phyloP scores from a whole-genome alignment of 441 rosid species.

The Kokia cookei region DNA sequence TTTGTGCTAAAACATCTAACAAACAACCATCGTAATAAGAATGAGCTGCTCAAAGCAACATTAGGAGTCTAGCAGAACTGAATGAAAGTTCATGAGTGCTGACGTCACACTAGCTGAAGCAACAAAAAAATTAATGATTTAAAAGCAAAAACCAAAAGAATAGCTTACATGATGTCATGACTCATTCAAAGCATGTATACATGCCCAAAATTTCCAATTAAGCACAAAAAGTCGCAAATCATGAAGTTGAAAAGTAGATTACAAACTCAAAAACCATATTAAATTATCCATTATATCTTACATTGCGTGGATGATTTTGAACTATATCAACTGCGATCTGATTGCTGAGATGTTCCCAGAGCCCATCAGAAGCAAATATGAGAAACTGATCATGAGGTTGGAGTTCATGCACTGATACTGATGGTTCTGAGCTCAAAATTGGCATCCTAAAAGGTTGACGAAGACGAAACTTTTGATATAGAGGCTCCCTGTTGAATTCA shows the following conservation, averaged over 20 bases:
- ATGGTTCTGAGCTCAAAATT: constrained; percentile 43
- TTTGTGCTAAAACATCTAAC: neutral
- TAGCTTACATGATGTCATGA: neutral
- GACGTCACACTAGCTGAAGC: neutral
- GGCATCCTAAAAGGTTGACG: constrained; percentile 41
- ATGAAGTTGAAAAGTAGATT: neutral
- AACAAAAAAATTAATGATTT: neutral
- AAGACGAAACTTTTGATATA: constrained; percentile 37
- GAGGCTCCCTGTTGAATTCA: constrained; percentile 42
- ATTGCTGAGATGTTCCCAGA: constrained; percentile 51
- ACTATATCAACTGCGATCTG: constrained; percentile 43
- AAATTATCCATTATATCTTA: constrained; percentile 18
- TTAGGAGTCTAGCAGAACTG: neutral
- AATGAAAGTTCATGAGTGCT: neutral
- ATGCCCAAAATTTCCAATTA: neutral
- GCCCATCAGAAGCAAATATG: constrained; percentile 35
- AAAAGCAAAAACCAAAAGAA: neutral
- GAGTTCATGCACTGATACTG: constrained; percentile 33
- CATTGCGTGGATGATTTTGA: constrained; percentile 34
- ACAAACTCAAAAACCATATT: neutral
- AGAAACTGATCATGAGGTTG: constrained; percentile 29
- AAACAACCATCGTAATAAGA: neutral
- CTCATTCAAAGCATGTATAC: neutral
- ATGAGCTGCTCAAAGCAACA: neutral
- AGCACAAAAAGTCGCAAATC: neutral